A percentile compares a stretch with the other conserved stretches of the same genome.
Conservation (phyloP, 768 basidiomycete species). For the Terana coerulea region DNA sequence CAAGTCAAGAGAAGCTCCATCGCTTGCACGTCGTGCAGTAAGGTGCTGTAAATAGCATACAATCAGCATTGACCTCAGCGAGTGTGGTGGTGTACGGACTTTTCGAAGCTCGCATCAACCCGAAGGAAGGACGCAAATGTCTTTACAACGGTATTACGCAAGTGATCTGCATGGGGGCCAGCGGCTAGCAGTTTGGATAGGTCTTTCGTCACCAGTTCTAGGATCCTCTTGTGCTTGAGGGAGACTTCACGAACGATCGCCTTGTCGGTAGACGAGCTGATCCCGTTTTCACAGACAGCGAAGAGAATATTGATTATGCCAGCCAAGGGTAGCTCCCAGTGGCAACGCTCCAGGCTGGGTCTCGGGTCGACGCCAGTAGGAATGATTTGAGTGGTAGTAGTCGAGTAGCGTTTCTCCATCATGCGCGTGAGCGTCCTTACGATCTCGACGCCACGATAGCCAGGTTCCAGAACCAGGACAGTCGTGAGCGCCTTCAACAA, state of each 20-base stretch:
- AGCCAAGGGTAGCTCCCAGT: conserved; percentile 1
- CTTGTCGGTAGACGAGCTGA: neutral
- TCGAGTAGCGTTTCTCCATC: neutral
- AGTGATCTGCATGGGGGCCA: neutral
- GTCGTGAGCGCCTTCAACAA: neutral
- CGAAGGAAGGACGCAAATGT: neutral
- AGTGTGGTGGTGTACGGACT: neutral
- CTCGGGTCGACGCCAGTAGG: neutral
- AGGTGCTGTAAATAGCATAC: neutral
- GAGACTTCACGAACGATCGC: neutral
- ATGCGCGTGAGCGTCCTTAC: neutral
- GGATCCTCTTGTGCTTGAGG: neutral
- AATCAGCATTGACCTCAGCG: neutral
- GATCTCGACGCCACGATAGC: neutral
- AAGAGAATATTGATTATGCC: neutral
- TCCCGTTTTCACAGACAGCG: neutral
- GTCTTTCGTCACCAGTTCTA: neutral
- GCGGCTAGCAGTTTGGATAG: neutral
- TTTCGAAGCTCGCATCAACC: neutral
- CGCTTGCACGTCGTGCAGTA: neutral
- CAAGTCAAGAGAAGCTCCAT: neutral
- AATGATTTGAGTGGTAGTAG: neutral
- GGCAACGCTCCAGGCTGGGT: neutral
- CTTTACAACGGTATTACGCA: conserved; percentile 2
- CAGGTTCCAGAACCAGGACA: neutral